A percentile compares a stretch with the other conserved stretches of the same genome.
These are phyloP conservation scores for Xylaria sp. DNA, from an alignment of 2,329 filamentous ascomycete species.

Conservation along the genomic window DNA sequence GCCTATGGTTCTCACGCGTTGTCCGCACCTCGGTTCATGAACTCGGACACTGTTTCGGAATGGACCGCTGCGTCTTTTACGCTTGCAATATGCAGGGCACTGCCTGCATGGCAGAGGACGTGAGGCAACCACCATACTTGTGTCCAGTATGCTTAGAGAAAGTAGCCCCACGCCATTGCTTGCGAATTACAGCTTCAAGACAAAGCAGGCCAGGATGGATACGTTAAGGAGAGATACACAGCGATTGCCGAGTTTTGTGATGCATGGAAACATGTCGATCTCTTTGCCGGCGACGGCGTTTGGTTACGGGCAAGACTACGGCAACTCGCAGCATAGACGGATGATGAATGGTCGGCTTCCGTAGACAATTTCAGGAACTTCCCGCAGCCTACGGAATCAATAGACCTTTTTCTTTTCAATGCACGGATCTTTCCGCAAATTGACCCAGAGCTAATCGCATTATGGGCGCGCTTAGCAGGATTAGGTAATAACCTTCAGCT, in stretches of 20 bases:
- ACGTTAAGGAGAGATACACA: slow-evolving; percentile 46
- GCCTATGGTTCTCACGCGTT: slow-evolving; percentile 63
- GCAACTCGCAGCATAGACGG: slow-evolving; percentile 1
- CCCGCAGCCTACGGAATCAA: no score
- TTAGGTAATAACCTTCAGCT: slow-evolving; percentile 11
- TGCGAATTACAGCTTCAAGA: slow-evolving; percentile 31
- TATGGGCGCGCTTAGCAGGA: slow-evolving; percentile 3
- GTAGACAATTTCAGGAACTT: not conserved
- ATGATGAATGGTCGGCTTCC: not conserved
- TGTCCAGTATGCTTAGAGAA: slow-evolving; percentile 66
- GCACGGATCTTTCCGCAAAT: not conserved
- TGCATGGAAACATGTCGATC: slow-evolving; percentile 45
- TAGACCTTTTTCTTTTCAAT: not conserved
- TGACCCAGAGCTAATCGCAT: not conserved
- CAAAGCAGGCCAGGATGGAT: slow-evolving; percentile 29
- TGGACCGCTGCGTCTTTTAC: slow-evolving; percentile 70
- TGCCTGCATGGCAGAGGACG: slow-evolving; percentile 61
- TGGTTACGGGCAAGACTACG: slow-evolving; percentile 49
- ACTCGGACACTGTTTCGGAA: slow-evolving; percentile 69
- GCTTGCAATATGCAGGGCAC: slow-evolving; percentile 70
- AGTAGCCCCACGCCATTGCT: slow-evolving; percentile 45
- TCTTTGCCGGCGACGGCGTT: slow-evolving; percentile 53
- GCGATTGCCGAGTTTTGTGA: slow-evolving; percentile 51
- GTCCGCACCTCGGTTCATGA: slow-evolving; percentile 68
- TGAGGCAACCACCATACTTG: slow-evolving; percentile 66